Evolutionary conservation across 148 eudicot genomes (phyloP).

Genomic region (Rhododendron williamsianum): DNA sequence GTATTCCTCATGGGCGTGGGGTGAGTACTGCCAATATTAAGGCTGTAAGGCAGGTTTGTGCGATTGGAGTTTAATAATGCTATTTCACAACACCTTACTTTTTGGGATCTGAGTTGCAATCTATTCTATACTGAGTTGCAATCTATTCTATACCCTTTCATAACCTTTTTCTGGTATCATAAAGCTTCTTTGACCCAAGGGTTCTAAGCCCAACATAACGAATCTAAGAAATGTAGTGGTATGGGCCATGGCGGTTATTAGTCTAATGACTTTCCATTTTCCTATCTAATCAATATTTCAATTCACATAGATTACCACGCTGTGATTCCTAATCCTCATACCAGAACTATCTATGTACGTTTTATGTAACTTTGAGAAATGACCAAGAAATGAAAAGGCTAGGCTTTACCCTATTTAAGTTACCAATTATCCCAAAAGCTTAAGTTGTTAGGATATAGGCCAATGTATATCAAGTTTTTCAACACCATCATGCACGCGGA

Average conservation of each 20-base stretch:
- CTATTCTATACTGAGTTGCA: background rate
- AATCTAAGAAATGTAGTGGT: background rate
- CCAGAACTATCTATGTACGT: background rate
- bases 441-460: background rate
- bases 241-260: background rate
- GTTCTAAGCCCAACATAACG: background rate
- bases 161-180: background rate
- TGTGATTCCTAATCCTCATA: background rate
- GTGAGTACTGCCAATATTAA: background rate
- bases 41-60: background rate
- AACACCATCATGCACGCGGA: background rate
- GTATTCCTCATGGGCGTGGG: background rate
- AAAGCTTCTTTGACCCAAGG: background rate
- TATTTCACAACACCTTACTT: background rate
- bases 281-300: background rate
- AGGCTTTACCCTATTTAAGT: background rate
- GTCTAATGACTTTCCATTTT: background rate
- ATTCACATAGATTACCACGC: background rate
- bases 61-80: background rate
- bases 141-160: background rate
- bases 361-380: background rate
- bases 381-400: background rate
- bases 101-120: background rate
- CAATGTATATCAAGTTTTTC: background rate
- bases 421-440: background rate